Conservation (phyloP, 257 asterid species). For the Forsythia viridissima region DNA sequence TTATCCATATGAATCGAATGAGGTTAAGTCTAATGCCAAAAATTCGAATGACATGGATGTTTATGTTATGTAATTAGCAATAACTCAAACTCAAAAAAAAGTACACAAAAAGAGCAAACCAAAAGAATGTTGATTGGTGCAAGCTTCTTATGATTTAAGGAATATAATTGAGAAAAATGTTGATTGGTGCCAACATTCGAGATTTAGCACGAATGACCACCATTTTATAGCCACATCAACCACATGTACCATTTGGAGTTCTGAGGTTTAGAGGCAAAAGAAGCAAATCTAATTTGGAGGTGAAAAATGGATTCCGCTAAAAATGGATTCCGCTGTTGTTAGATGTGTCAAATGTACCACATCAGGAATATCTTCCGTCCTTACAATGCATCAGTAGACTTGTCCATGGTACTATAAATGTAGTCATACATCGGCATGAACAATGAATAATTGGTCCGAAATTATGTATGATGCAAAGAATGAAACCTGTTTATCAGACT, state of each 20-base stretch:
- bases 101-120: too few species aligned
- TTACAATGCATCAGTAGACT: not conserved
- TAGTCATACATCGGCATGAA: conserved; percentile 4
- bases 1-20: not conserved
- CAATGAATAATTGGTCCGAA: not conserved
- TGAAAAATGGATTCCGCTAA: not conserved
- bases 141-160: too few species aligned
- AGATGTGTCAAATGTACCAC: not conserved
- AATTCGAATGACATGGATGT: too few species aligned
- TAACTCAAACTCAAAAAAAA: too few species aligned
- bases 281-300: not conserved
- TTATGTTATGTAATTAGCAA: too few species aligned
- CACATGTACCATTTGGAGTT: conserved; percentile 1
- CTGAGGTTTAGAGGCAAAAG: not conserved
- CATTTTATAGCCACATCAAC: not conserved
- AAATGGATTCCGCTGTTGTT: not conserved
- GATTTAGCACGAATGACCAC: not conserved
- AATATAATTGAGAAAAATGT: too few species aligned
- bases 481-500: not conserved
- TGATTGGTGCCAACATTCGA: too few species aligned
- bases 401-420: conserved; percentile 4
- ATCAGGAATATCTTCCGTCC: not conserved
- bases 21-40: not conserved
- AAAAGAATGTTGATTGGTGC: too few species aligned
- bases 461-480: not conserved